Evolutionary conservation across 176 grass and related monocot genomes (phyloP).

Genomic region (Thinopyrum elongatum): DNA sequence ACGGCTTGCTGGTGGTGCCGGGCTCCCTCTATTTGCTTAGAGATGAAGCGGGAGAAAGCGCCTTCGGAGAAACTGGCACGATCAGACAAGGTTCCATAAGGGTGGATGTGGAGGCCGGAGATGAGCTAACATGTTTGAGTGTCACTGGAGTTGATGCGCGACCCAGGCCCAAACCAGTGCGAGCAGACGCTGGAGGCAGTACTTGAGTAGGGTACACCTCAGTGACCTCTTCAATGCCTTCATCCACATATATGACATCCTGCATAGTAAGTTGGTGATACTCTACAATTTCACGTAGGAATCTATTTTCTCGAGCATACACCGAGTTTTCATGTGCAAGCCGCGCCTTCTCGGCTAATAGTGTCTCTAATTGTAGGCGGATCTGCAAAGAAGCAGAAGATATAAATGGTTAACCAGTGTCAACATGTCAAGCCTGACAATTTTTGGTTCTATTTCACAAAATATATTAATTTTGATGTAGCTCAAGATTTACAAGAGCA

Average conservation of each 20-base stretch:
- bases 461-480: background rate
- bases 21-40: constrained; percentile 21
- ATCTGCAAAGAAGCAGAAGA: constrained; percentile 55
- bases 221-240: constrained; percentile 92
- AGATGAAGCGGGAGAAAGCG: background rate
- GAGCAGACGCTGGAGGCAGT: constrained; percentile 30
- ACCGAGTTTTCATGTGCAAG: constrained; percentile 90
- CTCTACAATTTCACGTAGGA: constrained; percentile 93
- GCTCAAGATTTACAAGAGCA: background rate
- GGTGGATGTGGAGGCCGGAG: constrained; percentile 32
- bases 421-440: background rate
- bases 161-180: background rate
- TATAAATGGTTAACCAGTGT: constrained; percentile 1
- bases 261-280: constrained; percentile 99
- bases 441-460: background rate
- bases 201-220: constrained; percentile 84
- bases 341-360: constrained; percentile 85
- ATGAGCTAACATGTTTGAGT: constrained; percentile 32
- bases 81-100: constrained; percentile 51
- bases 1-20: background rate
- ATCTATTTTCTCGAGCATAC: constrained; percentile 95
- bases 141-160: constrained; percentile 22
- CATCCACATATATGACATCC: constrained; percentile 91
- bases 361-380: constrained; percentile 80
- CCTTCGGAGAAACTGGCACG: constrained; percentile 42